Evolutionary conservation across 176 grass and related monocot species (phyloP).

Genomic region (Aegilops bicornis): DNA sequence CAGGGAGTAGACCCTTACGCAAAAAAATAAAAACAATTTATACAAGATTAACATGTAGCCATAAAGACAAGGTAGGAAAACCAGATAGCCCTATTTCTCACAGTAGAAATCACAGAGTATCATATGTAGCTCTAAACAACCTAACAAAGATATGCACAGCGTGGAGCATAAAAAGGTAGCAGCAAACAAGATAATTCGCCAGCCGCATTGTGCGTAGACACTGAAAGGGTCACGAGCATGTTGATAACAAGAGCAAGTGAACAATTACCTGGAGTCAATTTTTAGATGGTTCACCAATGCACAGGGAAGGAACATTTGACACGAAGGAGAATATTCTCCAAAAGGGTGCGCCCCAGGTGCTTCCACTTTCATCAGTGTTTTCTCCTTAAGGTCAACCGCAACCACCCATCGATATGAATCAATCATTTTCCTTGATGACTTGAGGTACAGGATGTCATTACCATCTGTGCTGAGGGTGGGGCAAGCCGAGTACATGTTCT

Average conservation of each 20-base stretch:
- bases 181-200: background rate
- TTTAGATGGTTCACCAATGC: slow-evolving; percentile 9
- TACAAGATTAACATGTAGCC: background rate
- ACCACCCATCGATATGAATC: background rate
- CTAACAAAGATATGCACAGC: background rate
- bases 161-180: background rate
- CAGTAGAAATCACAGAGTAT: background rate
- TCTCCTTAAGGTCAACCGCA: background rate
- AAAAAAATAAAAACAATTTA: background rate
- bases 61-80: background rate
- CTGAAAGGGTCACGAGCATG: background rate
- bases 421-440: background rate
- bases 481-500: background rate
- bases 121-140: background rate
- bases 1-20: background rate
- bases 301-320: background rate
- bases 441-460: background rate
- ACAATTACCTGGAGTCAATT: background rate
- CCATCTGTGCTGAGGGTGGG: background rate
- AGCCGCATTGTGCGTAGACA: background rate
- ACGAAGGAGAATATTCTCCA: background rate
- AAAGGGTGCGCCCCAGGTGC: background rate
- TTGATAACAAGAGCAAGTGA: background rate
- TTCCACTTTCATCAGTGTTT: slow-evolving; percentile 11
- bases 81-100: background rate